Conservation (phyloP, 2,329 filamentous ascomycete species). For the Teratosphaeria epicoccoides region DNA sequence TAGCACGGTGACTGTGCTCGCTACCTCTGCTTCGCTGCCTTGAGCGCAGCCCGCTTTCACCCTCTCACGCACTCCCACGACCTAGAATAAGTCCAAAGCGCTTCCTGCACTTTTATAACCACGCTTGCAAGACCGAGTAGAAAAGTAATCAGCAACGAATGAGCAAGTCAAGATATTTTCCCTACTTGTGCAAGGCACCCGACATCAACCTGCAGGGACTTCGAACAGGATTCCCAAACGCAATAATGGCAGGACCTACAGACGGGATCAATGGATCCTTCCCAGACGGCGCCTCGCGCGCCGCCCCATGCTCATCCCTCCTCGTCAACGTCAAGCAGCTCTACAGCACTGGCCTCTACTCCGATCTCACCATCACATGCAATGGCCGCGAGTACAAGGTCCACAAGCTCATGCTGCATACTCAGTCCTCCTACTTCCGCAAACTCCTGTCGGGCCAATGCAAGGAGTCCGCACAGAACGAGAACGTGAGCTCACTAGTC, state of each 20-base stretch:
- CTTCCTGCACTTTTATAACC: neutral
- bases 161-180: neutral
- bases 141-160: neutral
- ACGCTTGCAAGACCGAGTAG: neutral
- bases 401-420: constrained; percentile 32
- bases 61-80: neutral
- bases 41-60: neutral
- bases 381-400: constrained; percentile 30
- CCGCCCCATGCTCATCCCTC: neutral
- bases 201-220: no score
- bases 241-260: no score
- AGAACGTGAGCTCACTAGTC: neutral
- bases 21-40: neutral
- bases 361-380: constrained; percentile 35
- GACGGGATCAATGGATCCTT: no score
- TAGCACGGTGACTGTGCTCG: neutral
- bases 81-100: neutral
- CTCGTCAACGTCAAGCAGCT: neutral
- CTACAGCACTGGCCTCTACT: constrained; percentile 16
- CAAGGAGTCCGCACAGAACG: constrained; percentile 7
- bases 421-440: constrained; percentile 33
- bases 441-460: constrained; percentile 25
- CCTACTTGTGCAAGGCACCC: neutral
- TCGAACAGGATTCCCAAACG: no score
- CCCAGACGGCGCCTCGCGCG: neutral